Evolutionary conservation across 2,329 filamentous ascomycete genomes (phyloP).

Genomic region (Calonectria multiphialidica): DNA sequence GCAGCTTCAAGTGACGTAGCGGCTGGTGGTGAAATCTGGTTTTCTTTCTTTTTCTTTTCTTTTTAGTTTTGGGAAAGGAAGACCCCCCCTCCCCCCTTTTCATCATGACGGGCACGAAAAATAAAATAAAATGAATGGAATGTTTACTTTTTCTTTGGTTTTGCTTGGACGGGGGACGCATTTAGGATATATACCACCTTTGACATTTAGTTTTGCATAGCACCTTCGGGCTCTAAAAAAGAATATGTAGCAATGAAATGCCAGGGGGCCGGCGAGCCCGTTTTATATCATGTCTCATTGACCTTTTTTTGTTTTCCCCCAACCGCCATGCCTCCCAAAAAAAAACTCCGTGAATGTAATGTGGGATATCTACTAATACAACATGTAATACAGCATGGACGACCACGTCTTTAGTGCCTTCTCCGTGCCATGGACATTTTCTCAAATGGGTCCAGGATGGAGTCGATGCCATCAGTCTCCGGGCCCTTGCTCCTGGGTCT

Average conservation of each 20-base stretch:
- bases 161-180: background rate
- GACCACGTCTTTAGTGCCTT: background rate
- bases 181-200: slow-evolving; percentile 19
- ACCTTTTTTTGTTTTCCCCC: background rate
- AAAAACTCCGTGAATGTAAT: background rate
- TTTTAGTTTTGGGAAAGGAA: background rate
- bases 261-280: background rate
- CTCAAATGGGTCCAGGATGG: background rate
- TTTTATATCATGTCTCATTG: slow-evolving; percentile 8
- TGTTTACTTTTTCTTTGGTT: background rate
- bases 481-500: background rate
- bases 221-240: background rate
- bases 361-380: slow-evolving; percentile 9
- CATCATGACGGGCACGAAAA: background rate
- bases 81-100: background rate
- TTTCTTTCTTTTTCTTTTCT: too few species aligned
- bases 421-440: background rate
- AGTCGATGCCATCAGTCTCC: background rate
- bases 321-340: background rate
- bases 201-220: slow-evolving; percentile 15
- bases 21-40: background rate
- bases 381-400: background rate
- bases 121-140: slow-evolving; percentile 1
- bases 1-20: slow-evolving; percentile 17
- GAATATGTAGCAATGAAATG: slow-evolving; percentile 1